Percentiles rank a stretch among this genome's conserved stretches.
phyloP scores from a whole-genome alignment of 1,139 yeast species.

The Blastobotrys aristatus region DNA sequence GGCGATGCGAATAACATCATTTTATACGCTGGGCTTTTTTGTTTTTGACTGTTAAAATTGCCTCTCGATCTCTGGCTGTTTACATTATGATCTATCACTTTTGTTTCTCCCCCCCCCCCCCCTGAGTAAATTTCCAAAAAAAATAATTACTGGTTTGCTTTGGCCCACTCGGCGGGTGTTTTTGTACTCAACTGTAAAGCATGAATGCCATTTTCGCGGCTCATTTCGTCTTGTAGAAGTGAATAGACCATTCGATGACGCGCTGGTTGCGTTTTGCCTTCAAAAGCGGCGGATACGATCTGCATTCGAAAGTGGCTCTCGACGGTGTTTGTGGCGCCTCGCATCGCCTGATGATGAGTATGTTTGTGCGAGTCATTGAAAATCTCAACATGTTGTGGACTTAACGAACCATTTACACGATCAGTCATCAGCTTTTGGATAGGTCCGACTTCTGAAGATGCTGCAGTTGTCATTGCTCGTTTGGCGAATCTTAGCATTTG shows the following conservation, averaged over 20 bases:
- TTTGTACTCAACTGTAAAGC: slow-evolving; percentile 84
- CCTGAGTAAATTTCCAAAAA: background rate
- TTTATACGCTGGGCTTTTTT: too few relatives aligned
- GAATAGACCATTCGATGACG: slow-evolving; percentile 76
- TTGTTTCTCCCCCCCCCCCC: slow-evolving; percentile 1
- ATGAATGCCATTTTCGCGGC: slow-evolving; percentile 64
- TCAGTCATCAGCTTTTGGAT: slow-evolving; percentile 46
- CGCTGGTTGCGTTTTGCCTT: slow-evolving; percentile 61
- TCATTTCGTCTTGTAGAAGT: slow-evolving; percentile 66
- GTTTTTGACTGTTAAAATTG: too few relatives aligned
- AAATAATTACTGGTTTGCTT: background rate
- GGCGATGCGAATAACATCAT: too few relatives aligned
- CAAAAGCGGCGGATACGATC: slow-evolving; percentile 65
- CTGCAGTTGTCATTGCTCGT: slow-evolving; percentile 6
- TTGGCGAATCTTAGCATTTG: background rate
- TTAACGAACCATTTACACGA: slow-evolving; percentile 45
- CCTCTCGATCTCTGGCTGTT: background rate
- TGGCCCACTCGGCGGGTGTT: slow-evolving; percentile 43
- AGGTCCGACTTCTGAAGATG: slow-evolving; percentile 31
- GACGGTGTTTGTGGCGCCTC: slow-evolving; percentile 62
- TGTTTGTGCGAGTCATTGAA: slow-evolving; percentile 85
- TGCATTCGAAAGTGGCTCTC: slow-evolving; percentile 77
- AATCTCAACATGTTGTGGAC: slow-evolving; percentile 51
- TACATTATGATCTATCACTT: background rate
- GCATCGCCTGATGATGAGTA: slow-evolving; percentile 80